A percentile compares a stretch with the other conserved stretches of the same genome.
Evolutionary conservation across 2,329 filamentous ascomycete species (phyloP).

Genomic region (Aureobasidium leucospermi): DNA sequence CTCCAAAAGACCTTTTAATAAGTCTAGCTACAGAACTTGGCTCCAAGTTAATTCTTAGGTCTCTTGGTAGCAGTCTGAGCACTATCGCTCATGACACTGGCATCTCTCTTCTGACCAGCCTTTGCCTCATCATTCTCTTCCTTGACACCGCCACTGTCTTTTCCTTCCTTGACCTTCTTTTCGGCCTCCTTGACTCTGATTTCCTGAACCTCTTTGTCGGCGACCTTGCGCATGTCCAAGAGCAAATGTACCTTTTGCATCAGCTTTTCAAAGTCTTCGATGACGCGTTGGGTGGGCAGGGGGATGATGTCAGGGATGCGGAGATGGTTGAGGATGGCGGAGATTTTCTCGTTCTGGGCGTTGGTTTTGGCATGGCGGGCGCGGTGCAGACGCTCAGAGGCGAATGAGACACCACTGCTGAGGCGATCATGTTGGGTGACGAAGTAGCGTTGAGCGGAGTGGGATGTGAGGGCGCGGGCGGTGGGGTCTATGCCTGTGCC

Average conservation of each 20-base stretch:
- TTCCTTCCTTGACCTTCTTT: constrained; percentile 17
- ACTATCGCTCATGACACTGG: constrained; percentile 15
- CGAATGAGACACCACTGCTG: constrained; percentile 79
- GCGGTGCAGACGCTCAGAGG: constrained; percentile 74
- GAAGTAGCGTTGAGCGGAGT: constrained; percentile 73
- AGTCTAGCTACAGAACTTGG: too few relatives aligned
- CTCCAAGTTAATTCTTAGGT: neutral
- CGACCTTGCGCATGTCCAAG: constrained; percentile 65
- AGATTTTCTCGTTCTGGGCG: constrained; percentile 68
- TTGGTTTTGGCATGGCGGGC: constrained; percentile 70
- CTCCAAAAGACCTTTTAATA: too few relatives aligned
- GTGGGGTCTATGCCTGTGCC: constrained; percentile 19
- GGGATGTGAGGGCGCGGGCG: constrained; percentile 59
- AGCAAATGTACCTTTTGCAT: constrained; percentile 60
- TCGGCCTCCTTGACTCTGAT: constrained; percentile 47
- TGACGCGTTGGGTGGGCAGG: constrained; percentile 68
- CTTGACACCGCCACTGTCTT: constrained; percentile 4
- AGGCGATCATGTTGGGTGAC: constrained; percentile 69
- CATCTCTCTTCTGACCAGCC: constrained; percentile 15
- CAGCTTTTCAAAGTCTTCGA: constrained; percentile 63
- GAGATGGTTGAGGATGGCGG: constrained; percentile 62
- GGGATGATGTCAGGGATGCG: constrained; percentile 62
- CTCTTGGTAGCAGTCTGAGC: constrained; percentile 5
- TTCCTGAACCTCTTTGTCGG: constrained; percentile 69
- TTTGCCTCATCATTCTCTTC: constrained; percentile 10